A percentile compares a stretch with the other conserved stretches of the same genome.
Evolutionary conservation across 129 eudicot genomes (phyloP).

Genomic region (Kitagawia praeruptora): DNA sequence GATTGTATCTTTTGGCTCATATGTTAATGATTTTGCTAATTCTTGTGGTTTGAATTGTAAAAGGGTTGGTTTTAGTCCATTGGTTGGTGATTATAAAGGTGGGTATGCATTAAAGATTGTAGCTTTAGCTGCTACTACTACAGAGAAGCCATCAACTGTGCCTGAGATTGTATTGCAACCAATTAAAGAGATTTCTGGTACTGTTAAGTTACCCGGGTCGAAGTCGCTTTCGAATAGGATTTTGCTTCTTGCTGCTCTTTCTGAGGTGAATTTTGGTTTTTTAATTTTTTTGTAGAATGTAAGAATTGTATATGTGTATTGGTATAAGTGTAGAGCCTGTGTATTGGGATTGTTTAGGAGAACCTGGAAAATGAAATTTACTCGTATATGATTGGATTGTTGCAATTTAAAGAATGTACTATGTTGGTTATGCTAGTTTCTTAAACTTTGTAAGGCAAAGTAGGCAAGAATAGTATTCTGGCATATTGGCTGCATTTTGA

Average conservation of each 20-base stretch:
- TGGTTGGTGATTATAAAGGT: conserved; percentile 10
- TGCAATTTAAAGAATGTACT: neutral
- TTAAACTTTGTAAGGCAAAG: neutral
- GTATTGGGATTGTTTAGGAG: neutral
- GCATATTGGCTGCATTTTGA: neutral
- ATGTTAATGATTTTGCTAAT: conserved; percentile 27
- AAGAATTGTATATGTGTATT: neutral
- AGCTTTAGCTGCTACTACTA: conserved; percentile 54
- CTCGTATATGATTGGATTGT: neutral
- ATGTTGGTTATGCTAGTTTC: neutral
- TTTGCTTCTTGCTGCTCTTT: conserved; percentile 84
- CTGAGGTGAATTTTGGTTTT: conserved; percentile 48
- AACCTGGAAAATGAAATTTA: neutral
- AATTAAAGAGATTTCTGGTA: conserved; percentile 84
- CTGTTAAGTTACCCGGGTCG: conserved; percentile 84
- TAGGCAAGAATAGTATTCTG: neutral
- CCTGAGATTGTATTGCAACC: conserved; percentile 95
- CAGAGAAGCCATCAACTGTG: conserved; percentile 62
- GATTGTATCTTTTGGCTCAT: conserved; percentile 44
- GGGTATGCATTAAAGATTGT: conserved; percentile 20
- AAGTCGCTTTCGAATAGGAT: conserved; percentile 90
- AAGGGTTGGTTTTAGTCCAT: conserved; percentile 26
- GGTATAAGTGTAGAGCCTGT: neutral
- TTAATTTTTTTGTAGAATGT: neutral
- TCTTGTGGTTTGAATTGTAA: conserved; percentile 11